Evolutionary conservation across 441 rosid species (phyloP).

Genomic region (California macrophylla): DNA sequence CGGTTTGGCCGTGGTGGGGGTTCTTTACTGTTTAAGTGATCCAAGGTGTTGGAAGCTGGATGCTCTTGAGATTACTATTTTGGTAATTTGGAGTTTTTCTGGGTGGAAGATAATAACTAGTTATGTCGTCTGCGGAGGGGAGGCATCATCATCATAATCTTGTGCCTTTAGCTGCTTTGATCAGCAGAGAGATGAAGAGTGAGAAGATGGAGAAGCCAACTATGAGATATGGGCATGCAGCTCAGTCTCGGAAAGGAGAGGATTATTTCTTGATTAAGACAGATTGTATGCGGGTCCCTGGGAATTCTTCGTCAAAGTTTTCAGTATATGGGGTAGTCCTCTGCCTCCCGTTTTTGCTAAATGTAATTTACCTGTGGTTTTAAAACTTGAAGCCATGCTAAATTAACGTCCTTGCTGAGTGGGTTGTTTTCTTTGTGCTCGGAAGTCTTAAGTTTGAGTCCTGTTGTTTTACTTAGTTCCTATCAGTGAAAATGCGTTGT

Average conservation of each 20-base stretch:
- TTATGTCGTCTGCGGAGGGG: constrained; percentile 58
- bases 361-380: background rate
- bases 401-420: background rate
- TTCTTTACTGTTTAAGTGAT: background rate
- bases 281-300: constrained; percentile 53
- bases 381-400: background rate
- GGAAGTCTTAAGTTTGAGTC: background rate
- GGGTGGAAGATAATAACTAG: constrained; percentile 11
- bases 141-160: constrained; percentile 38
- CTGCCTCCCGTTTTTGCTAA: background rate
- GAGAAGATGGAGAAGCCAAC: constrained; percentile 79
- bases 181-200: constrained; percentile 51
- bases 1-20: background rate
- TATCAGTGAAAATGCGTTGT: background rate
- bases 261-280: constrained; percentile 59
- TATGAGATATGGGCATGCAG: constrained; percentile 52
- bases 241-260: constrained; percentile 79
- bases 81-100: constrained; percentile 20
- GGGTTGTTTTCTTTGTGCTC: background rate
- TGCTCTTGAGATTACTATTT: constrained; percentile 20
- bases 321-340: constrained; percentile 65
- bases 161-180: constrained; percentile 74
- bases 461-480: background rate
- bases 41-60: constrained; percentile 4
- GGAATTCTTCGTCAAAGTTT: constrained; percentile 47